Percentiles rank a stretch among this genome's conserved stretches.
These are phyloP conservation scores for Ottelia alismoides DNA, from an alignment of 106 monocot species.

Conservation along the genomic window DNA sequence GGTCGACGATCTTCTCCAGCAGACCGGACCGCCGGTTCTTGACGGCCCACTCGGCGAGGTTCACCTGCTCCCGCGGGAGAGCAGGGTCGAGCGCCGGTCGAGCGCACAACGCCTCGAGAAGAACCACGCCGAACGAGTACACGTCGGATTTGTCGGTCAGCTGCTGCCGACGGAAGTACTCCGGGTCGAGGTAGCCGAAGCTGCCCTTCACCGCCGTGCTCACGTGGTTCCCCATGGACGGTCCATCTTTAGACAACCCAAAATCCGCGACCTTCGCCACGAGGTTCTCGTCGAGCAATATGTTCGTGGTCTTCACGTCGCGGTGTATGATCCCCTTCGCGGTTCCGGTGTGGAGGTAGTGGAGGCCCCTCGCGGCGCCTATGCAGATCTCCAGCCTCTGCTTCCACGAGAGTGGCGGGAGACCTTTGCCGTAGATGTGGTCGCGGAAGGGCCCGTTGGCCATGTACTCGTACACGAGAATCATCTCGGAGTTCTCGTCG, in stretches of 20 bases:
- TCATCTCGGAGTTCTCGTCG: slow-evolving; percentile 17
- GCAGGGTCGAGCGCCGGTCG: slow-evolving; percentile 9
- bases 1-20: slow-evolving; percentile 14
- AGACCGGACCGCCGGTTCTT: slow-evolving; percentile 3
- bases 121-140: slow-evolving; percentile 13
- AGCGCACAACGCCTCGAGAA: slow-evolving; percentile 11
- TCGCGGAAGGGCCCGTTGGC: slow-evolving; percentile 10
- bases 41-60: slow-evolving; percentile 12
- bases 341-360: slow-evolving; percentile 13
- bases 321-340: slow-evolving; percentile 16
- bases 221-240: no score
- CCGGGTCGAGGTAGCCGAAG: slow-evolving; percentile 12
- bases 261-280: slow-evolving; percentile 15
- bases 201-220: slow-evolving; percentile 15
- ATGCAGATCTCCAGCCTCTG: slow-evolving; percentile 15
- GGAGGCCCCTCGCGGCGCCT: slow-evolving; percentile 11
- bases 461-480: slow-evolving; percentile 19
- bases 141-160: slow-evolving; percentile 17
- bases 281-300: slow-evolving; percentile 8
- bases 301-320: slow-evolving; percentile 19
- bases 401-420: slow-evolving; percentile 9
- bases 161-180: slow-evolving; percentile 13
- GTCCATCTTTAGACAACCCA: no score
- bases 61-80: slow-evolving; percentile 13
- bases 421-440: slow-evolving; percentile 10